Conservation (phyloP, 306 rosid species). For the Trichosanthes truncata region DNA sequence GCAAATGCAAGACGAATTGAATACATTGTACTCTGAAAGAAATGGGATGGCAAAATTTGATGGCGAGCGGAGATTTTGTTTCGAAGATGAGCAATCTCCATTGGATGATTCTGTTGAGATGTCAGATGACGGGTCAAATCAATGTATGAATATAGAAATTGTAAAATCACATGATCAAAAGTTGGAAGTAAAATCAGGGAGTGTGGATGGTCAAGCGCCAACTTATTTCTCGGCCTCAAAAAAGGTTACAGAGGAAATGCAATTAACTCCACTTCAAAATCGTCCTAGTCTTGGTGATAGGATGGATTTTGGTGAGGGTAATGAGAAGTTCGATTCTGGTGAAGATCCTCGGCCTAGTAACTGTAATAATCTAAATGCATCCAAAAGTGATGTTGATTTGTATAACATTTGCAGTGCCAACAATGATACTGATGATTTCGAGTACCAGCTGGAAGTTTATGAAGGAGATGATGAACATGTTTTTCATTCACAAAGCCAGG, state of each 20-base stretch:
- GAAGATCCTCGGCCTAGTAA: not conserved
- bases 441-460: not conserved
- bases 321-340: not conserved
- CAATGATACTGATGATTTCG: not conserved
- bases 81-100: not conserved
- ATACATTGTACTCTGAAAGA: not conserved
- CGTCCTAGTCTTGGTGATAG: not conserved
- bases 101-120: not conserved
- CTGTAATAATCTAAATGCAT: not conserved
- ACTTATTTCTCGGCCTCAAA: not conserved
- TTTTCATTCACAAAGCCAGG: not conserved
- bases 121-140: not conserved
- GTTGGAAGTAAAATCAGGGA: not conserved
- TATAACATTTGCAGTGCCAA: not conserved
- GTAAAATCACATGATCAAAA: not conserved
- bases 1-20: not conserved
- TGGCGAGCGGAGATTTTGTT: not conserved
- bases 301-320: conserved; percentile 4
- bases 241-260: not conserved
- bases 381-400: conserved; percentile 2
- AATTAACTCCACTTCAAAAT: not conserved
- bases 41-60: not conserved
- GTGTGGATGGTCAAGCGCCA: not conserved
- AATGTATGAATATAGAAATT: not conserved
- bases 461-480: conserved; percentile 1